These are phyloP conservation scores for Ophiostoma quercus DNA, from an alignment of 2,329 filamentous ascomycete genomes.

Conservation along the genomic window DNA sequence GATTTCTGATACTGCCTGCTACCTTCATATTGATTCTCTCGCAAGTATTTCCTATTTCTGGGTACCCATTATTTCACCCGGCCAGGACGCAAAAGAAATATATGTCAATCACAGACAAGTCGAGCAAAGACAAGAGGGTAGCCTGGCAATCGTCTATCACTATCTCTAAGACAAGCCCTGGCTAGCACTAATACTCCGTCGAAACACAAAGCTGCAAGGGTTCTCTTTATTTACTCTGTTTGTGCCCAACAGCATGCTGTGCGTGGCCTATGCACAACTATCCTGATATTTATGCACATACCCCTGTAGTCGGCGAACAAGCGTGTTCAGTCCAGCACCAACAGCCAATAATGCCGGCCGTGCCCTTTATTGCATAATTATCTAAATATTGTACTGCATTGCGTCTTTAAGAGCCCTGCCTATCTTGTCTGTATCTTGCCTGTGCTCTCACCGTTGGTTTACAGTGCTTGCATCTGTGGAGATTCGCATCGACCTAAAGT, in stretches of 20 bases:
- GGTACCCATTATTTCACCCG: background rate
- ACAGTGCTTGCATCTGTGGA: background rate
- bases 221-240: too few species aligned
- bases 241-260: background rate
- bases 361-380: background rate
- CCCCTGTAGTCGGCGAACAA: background rate
- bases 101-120: background rate
- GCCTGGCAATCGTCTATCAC: background rate
- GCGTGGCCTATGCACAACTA: background rate
- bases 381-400: background rate
- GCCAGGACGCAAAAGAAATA: background rate
- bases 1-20: background rate
- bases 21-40: background rate
- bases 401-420: too few species aligned
- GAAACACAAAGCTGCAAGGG: too few species aligned
- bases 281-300: background rate
- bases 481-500: background rate
- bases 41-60: slow-evolving; percentile 4
- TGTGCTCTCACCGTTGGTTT: background rate
- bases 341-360: background rate
- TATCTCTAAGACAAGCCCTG: too few species aligned
- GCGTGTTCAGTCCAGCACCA: background rate
- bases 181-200: too few species aligned
- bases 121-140: background rate
- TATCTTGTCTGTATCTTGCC: too few species aligned